phyloP scores from a whole-genome alignment of 148 eudicot genomes.

The Fagopyrum esculentum region DNA sequence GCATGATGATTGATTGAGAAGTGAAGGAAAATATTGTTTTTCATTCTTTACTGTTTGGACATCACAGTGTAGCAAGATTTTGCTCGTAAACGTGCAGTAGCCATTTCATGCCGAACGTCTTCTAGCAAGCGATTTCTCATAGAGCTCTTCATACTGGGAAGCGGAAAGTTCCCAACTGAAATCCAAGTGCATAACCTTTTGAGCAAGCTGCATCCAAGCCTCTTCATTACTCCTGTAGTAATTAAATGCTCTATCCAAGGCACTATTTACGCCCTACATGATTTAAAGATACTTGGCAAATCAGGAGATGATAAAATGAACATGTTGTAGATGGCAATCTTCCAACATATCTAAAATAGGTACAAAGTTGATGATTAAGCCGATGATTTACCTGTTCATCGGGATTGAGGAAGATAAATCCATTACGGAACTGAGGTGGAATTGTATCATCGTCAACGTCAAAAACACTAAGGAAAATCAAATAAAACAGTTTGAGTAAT shows the following conservation, averaged over 20 bases:
- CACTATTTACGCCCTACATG: slow-evolving; percentile 59
- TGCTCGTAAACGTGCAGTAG: slow-evolving; percentile 28
- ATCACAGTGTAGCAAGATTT: neutral
- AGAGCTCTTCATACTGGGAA: slow-evolving; percentile 70
- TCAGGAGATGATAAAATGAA: slow-evolving; percentile 1
- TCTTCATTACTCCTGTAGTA: slow-evolving; percentile 40
- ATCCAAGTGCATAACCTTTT: slow-evolving; percentile 73
- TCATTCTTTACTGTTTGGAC: neutral
- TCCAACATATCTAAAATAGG: neutral
- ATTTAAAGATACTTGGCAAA: neutral
- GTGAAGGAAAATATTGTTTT: neutral
- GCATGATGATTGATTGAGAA: slow-evolving; percentile 3
- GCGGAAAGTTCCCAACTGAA: slow-evolving; percentile 93
- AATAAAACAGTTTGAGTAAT: neutral
- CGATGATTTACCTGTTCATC: slow-evolving; percentile 65
- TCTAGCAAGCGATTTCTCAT: slow-evolving; percentile 54
- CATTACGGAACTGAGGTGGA: slow-evolving; percentile 73
- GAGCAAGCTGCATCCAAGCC: slow-evolving; percentile 71
- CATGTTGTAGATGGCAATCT: neutral
- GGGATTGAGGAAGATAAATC: slow-evolving; percentile 67
- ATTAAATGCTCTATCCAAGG: slow-evolving; percentile 70
- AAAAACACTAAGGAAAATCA: slow-evolving; percentile 53
- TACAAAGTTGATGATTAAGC: neutral
- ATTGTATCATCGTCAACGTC: slow-evolving; percentile 73
- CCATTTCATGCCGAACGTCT: slow-evolving; percentile 33